Conservation (phyloP, 805 yeast genomes). For the Yarrowia osloensis region DNA sequence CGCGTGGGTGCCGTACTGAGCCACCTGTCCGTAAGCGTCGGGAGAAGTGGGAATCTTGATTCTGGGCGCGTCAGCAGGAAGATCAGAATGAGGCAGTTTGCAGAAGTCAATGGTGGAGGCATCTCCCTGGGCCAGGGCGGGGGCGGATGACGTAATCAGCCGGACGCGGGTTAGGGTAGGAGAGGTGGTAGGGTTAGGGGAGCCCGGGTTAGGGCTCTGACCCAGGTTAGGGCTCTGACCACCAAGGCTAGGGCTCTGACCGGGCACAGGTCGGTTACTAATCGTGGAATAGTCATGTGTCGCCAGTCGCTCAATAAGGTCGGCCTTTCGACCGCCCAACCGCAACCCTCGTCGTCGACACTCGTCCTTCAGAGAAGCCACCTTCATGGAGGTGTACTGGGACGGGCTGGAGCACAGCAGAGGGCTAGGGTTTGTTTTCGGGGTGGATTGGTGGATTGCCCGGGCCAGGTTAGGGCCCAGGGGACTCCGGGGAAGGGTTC, state of each 20-base stretch:
- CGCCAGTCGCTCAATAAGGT: constrained; percentile 48
- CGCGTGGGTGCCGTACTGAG: constrained; percentile 15
- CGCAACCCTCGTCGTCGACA: constrained; percentile 62
- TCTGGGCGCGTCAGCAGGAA: constrained; percentile 38
- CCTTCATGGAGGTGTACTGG: constrained; percentile 48
- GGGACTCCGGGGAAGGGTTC: background rate
- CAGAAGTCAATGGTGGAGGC: constrained; percentile 44
- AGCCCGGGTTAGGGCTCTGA: background rate
- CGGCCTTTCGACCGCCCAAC: constrained; percentile 62
- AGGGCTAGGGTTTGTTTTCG: constrained; percentile 42
- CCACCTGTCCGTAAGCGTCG: constrained; percentile 20
- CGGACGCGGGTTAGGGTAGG: background rate
- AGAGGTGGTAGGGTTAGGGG: background rate
- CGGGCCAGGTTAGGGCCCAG: constrained; percentile 32
- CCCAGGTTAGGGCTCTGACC: background rate
- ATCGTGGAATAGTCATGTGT: constrained; percentile 35
- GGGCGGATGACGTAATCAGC: constrained; percentile 35
- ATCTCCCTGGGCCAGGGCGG: constrained; percentile 41
- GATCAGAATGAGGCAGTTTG: constrained; percentile 43
- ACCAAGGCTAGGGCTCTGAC: background rate
- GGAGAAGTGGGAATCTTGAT: constrained; percentile 27
- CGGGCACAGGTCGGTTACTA: constrained; percentile 33
- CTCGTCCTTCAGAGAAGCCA: constrained; percentile 58
- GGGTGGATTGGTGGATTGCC: constrained; percentile 37
- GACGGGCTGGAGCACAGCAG: constrained; percentile 37